Evolutionary conservation across 176 grass and related monocot species (phyloP).

Genomic region (Carex pumila): DNA sequence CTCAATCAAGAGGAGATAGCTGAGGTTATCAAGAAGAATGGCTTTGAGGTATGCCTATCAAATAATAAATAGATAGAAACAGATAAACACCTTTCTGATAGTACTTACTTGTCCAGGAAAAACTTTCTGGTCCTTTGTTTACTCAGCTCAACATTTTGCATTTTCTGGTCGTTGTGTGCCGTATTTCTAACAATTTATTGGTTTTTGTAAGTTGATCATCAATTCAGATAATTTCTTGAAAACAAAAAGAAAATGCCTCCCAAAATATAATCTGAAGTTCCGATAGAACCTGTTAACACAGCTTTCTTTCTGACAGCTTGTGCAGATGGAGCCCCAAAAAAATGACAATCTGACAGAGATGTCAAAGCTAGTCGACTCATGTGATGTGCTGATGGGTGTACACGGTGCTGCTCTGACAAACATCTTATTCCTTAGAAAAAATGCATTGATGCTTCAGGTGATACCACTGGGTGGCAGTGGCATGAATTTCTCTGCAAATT

Average conservation of each 20-base stretch:
- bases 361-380: slow-evolving; percentile 39
- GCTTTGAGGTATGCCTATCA: slow-evolving; percentile 35
- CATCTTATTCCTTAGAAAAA: slow-evolving; percentile 61
- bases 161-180: background rate
- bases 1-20: slow-evolving; percentile 27
- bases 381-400: slow-evolving; percentile 70
- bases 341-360: slow-evolving; percentile 28
- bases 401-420: slow-evolving; percentile 66
- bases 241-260: background rate
- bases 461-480: slow-evolving; percentile 35
- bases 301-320: background rate
- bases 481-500: slow-evolving; percentile 30
- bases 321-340: slow-evolving; percentile 15
- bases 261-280: background rate
- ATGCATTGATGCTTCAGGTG: slow-evolving; percentile 55
- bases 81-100: background rate
- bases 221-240: background rate
- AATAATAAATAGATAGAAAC: background rate
- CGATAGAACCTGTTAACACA: background rate
- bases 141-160: background rate
- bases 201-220: background rate
- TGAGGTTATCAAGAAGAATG: slow-evolving; percentile 29
- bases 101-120: background rate
- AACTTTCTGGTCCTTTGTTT: background rate
- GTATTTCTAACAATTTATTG: background rate